Evolutionary conservation across 139 green algal genomes (phyloP), one percentile per base, ranked within the genome.

Genomic region (Desmodesmus armatus): DNA sequence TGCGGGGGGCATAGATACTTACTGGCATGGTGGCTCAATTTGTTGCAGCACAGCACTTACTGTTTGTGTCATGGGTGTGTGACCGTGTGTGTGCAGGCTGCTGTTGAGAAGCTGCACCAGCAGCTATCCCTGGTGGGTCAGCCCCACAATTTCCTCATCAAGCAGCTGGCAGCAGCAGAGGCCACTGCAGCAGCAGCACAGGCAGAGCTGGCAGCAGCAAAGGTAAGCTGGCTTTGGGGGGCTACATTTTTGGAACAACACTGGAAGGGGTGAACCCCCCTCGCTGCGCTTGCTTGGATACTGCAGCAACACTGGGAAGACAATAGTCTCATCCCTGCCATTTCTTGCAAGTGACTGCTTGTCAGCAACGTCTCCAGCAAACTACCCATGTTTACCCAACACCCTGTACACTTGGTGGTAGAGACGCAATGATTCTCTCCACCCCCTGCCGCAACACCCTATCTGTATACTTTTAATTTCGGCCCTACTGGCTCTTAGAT

Each of bases 141-240:
- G 37, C 76, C 76, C 3, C 76, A 82, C 29, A 39, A 55, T 9
- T 72, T 51, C 37, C 47, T 82, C 55, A 53, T 82, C 35, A 4
- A 35, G 23, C 53, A 71, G 76, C 47, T 82, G 35, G 31, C 40
- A 15, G 76, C 76, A 40, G 76, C 76, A 41, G 76, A 82, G n/a
- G 27, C 55, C n/a, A 55, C 76, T 23, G 37, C 33, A 53, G 33
- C 25, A 25, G 27, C 53, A 31, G 53, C 76, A 17, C 31, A 82
- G 40, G 25, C 23, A 21, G 40, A 72, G 37, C 55, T 82, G 25
- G 27, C 39, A 39, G 53, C 35, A 39, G 53, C 76, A 15, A 35
- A 82, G 76, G 76, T 82, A n/a, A 66, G 19, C 35, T 72, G 13
- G 60, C 60, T 23, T 23, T 5, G 15, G 33, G 60, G 60, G 25